Evolutionary conservation across 352 stramenopile genomes (phyloP).

Genomic region (Phytophthora cryptogea): DNA sequence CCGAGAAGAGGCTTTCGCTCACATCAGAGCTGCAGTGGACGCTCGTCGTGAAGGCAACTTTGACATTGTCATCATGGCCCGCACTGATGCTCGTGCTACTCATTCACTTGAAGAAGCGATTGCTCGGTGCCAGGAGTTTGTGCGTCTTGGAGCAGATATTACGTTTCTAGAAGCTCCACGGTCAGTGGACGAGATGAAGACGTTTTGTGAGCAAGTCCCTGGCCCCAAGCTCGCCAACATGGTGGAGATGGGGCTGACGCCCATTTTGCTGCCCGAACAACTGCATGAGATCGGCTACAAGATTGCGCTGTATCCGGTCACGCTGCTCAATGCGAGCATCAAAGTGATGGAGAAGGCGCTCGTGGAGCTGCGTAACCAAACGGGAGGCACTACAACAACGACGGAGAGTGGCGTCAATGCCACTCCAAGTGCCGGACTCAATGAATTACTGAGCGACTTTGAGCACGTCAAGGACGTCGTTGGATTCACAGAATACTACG

Average conservation of each 20-base stretch:
- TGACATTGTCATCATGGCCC: slow-evolving; percentile 93
- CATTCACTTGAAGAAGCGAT: slow-evolving; percentile 92
- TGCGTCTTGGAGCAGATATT: slow-evolving; percentile 46
- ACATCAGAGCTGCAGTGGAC: slow-evolving; percentile 89
- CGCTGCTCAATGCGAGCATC: slow-evolving; percentile 91
- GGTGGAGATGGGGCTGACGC: slow-evolving; percentile 93
- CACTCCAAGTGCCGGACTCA: slow-evolving; percentile 46
- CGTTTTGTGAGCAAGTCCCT: slow-evolving; percentile 88
- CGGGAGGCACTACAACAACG: background rate
- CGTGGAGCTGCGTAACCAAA: slow-evolving; percentile 72
- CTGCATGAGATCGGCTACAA: slow-evolving; percentile 93
- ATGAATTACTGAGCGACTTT: slow-evolving; percentile 89
- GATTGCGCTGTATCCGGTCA: slow-evolving; percentile 93
- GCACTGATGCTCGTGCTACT: slow-evolving; percentile 90
- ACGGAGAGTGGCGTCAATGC: slow-evolving; percentile 20
- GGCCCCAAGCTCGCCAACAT: slow-evolving; percentile 95
- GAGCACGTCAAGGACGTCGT: slow-evolving; percentile 90
- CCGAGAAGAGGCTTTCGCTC: slow-evolving; percentile 81
- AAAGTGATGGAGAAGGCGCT: slow-evolving; percentile 92
- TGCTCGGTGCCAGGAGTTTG: slow-evolving; percentile 36
- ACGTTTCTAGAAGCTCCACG: slow-evolving; percentile 94
- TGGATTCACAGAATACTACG: slow-evolving; percentile 91
- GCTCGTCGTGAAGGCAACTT: slow-evolving; percentile 78
- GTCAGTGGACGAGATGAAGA: slow-evolving; percentile 89
- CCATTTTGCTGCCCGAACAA: slow-evolving; percentile 81